Percentiles rank a stretch among this genome's conserved stretches.
phyloP scores from a whole-genome alignment of 208 protist genomes.

The Wallacemonas sp. region DNA sequence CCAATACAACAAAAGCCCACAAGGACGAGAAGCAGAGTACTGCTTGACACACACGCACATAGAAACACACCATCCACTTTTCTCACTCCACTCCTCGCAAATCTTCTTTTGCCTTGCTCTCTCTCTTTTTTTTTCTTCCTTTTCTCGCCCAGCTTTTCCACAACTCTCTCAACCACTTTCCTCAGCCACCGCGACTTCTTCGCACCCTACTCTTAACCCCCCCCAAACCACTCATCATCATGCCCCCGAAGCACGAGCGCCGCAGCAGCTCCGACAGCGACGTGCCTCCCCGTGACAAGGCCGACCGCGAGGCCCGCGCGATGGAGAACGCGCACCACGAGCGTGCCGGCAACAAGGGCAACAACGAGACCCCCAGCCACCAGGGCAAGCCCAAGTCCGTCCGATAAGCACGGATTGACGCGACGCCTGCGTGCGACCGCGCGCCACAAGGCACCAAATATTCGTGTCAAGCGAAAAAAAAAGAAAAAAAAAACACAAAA shows the following conservation, averaged over 20 bases:
- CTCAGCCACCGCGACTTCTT: background rate
- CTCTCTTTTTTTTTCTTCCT: conserved; percentile 7
- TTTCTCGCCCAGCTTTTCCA: background rate
- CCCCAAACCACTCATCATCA: conserved; percentile 15
- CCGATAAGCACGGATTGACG: conserved; percentile 29
- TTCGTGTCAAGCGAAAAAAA: background rate
- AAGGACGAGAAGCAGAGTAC: no score
- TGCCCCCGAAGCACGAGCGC: conserved; percentile 46
- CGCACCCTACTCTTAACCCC: background rate
- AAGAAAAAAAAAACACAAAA: conserved; percentile 2
- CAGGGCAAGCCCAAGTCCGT: conserved; percentile 85
- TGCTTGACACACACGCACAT: no score
- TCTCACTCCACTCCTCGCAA: background rate
- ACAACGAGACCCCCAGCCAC: conserved; percentile 67
- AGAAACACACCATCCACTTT: background rate
- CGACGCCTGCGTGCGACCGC: background rate
- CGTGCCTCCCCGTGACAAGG: conserved; percentile 76
- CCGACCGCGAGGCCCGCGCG: conserved; percentile 62
- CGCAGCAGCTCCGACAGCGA: conserved; percentile 50
- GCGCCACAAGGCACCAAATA: background rate
- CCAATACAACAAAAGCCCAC: no score
- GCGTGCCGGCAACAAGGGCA: conserved; percentile 67
- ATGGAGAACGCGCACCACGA: conserved; percentile 86
- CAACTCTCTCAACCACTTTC: background rate
- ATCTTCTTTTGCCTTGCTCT: conserved; percentile 1